Evolutionary conservation across 305 asterid species (phyloP), one percentile per base, ranked within the genome.

Genomic region (Fraxinus greggii): DNA sequence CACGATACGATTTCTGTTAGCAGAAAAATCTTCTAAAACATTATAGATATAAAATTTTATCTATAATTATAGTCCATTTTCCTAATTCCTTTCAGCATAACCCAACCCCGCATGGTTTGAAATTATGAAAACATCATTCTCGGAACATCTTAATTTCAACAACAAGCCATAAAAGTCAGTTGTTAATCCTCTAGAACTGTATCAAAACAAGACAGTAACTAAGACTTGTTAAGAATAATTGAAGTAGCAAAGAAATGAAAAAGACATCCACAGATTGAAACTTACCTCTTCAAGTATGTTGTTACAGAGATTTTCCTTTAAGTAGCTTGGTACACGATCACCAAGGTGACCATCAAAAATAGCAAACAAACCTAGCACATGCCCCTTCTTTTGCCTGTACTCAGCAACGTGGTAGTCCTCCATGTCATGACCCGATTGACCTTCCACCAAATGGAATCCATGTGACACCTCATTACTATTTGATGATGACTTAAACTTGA

Each of bases 351-450:
- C 98, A 59, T 94, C 98, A 85, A 88, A 94, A 78, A 94, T 92
- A 1, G 98, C 98, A 82, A 94, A 94, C 80, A 94, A 83, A 29
- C 98, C 98, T 51, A 94, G 97, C 29, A 80, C 88, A 74, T 91
- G 97, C 28, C 85, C 92, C 85, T 86, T 86, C 83, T 6, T 80
- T 75, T 89, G 88, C 70, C 84, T 83, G 84, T 91, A 94, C 79
- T 94, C 95, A 0, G 97, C 98, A 28, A 94, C 94, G 79, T 94
- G 97, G 73, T 92, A 94, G 79, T 94, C 98, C 85, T 94, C 98
- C 98, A 94, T 94, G 80, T 90, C 92, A 84, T 94, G 97, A 4
- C 94, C 95, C 1, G 98, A 86, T 65, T 94, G 84, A 5, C 97
- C 98, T 85, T 93, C 90, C 51, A 93, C 93, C 88, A 94, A 91